phyloP scores from a whole-genome alignment of 805 yeast genomes.

The Kregervanrija fluxuum region DNA sequence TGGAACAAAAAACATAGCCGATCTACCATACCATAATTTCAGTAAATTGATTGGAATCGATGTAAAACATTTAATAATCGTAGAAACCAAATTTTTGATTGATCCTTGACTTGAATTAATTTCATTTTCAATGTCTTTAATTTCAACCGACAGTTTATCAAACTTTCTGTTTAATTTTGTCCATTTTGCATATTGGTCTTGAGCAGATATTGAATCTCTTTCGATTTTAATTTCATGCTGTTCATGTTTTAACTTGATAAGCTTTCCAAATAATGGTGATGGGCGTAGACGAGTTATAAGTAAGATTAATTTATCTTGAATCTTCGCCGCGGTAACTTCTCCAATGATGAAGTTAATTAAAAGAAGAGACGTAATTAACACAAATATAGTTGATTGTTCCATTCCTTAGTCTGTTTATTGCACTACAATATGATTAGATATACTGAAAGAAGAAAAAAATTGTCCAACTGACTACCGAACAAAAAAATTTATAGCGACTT shows the following conservation, averaged over 20 bases:
- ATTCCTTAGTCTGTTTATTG: too few species aligned
- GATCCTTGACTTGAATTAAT: constrained; percentile 31
- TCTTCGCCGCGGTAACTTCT: too few species aligned
- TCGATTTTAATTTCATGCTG: constrained; percentile 42
- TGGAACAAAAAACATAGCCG: constrained; percentile 54
- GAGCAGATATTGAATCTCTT: constrained; percentile 65
- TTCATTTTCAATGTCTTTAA: constrained; percentile 34
- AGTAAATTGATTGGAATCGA: too few species aligned
- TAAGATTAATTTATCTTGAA: too few species aligned
- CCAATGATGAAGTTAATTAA: too few species aligned
- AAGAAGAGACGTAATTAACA: too few species aligned
- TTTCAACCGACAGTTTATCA: constrained; percentile 49
- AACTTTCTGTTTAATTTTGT: constrained; percentile 76
- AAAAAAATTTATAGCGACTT: too few species aligned
- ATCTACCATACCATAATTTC: constrained; percentile 46
- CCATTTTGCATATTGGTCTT: constrained; percentile 94
- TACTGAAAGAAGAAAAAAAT: too few species aligned
- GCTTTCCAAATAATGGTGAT: constrained; percentile 8
- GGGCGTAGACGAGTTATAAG: too few species aligned
- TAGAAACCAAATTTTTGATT: constrained; percentile 5
- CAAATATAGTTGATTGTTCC: too few species aligned
- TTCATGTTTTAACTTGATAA: constrained; percentile 33
- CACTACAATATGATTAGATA: too few species aligned
- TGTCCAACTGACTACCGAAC: too few species aligned
- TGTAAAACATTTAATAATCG: constrained; percentile 19